Conservation (phyloP, 2,329 filamentous ascomycete species). For the Sclerotinia nivalis region DNA sequence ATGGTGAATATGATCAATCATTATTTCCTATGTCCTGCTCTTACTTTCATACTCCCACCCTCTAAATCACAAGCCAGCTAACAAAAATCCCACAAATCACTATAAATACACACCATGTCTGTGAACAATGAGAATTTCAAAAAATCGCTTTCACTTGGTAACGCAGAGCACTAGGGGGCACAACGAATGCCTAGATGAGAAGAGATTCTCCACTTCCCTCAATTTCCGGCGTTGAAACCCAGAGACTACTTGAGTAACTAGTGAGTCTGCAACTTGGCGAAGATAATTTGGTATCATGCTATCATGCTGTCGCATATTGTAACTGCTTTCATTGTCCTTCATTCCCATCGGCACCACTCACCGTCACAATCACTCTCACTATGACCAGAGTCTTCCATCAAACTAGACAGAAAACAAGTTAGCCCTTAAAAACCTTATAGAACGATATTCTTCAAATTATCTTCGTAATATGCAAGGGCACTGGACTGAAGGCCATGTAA, state of each 20-base stretch:
- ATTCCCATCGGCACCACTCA: neutral
- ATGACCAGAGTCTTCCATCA: neutral
- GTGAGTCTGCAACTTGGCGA: neutral
- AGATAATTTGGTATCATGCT: neutral
- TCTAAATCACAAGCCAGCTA: no score
- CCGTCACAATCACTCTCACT: no score
- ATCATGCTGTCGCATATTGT: neutral
- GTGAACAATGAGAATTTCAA: neutral
- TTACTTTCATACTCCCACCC: no score
- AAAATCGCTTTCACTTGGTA: fast-evolving
- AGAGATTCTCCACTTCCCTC: neutral
- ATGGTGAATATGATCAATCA: no score
- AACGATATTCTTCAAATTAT: no score
- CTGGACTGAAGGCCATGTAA: no score
- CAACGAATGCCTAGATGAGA: neutral
- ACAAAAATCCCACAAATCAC: neutral
- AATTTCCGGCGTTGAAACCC: no score
- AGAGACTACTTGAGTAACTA: neutral
- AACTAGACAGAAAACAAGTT: neutral
- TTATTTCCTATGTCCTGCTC: no score
- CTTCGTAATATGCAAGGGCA: no score
- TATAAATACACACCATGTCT: neutral
- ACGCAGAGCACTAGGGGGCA: neutral
- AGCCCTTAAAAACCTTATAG: neutral
- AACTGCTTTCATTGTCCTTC: neutral